These are phyloP conservation scores for Schrenkiella parvula DNA, from an alignment of 345 rosid genomes.

Conservation along the genomic window DNA sequence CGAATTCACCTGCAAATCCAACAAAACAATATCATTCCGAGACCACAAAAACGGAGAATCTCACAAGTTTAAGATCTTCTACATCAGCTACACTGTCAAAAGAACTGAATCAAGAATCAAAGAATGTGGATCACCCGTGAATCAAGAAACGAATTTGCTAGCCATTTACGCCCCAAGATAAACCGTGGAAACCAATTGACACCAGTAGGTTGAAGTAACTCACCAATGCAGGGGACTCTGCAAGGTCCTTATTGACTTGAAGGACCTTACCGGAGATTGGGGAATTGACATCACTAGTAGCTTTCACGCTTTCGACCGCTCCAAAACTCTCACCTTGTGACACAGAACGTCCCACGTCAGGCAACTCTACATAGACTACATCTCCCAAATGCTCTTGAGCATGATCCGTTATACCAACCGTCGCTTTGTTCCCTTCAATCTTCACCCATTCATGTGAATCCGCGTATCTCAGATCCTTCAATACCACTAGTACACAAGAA, in stretches of 20 bases:
- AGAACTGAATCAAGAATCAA: neutral
- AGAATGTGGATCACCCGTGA: neutral
- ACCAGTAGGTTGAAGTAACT: too few relatives aligned
- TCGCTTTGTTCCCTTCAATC: conserved; percentile 69
- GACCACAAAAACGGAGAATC: neutral
- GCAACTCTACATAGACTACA: conserved; percentile 90
- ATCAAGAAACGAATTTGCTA: neutral
- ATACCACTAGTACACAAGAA: conserved; percentile 38
- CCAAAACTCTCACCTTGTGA: conserved; percentile 77
- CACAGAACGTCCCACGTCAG: conserved; percentile 65
- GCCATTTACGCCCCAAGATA: neutral
- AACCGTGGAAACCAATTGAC: too few relatives aligned
- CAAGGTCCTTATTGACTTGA: conserved; percentile 67
- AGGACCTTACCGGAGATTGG: conserved; percentile 87
- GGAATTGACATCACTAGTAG: conserved; percentile 87
- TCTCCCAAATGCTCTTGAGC: conserved; percentile 98
- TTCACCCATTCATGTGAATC: conserved; percentile 96
- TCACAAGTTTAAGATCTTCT: neutral
- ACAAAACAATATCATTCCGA: neutral
- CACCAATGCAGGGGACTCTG: conserved; percentile 67
- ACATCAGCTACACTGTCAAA: neutral
- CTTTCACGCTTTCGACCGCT: conserved; percentile 99
- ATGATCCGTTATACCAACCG: conserved; percentile 90
- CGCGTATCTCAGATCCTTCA: conserved; percentile 79
- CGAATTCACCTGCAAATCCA: conserved; percentile 57